Conservation (phyloP, 257 asterid species). For the Henckelia pumila region DNA sequence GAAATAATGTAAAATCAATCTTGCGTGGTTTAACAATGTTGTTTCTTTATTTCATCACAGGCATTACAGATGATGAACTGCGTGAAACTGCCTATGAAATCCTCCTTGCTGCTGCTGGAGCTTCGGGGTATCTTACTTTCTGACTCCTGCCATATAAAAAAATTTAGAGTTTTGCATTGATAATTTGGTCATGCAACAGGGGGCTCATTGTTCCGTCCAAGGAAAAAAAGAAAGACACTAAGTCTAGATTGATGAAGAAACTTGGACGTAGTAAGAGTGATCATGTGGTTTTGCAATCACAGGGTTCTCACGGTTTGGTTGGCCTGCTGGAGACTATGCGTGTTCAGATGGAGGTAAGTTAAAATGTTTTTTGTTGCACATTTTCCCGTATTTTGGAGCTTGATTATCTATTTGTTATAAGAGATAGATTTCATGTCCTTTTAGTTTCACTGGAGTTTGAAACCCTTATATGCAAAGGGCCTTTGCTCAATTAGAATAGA, state of each 20-base stretch:
- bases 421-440: slow-evolving; percentile 4
- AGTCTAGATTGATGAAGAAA: slow-evolving; percentile 78
- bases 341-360: slow-evolving; percentile 93
- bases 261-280: slow-evolving; percentile 83
- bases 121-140: slow-evolving; percentile 72
- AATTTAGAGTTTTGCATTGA: slow-evolving; percentile 16
- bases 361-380: slow-evolving; percentile 14
- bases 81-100: slow-evolving; percentile 94
- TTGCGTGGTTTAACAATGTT: not conserved
- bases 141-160: slow-evolving; percentile 22
- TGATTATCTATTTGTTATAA: slow-evolving; percentile 1
- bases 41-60: slow-evolving; percentile 38
- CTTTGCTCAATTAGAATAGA: too few species aligned
- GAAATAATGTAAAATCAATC: not conserved
- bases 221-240: slow-evolving; percentile 83
- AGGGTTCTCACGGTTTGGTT: slow-evolving; percentile 75
- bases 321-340: slow-evolving; percentile 97
- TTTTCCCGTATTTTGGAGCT: slow-evolving; percentile 12
- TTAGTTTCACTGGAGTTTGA: slow-evolving; percentile 11
- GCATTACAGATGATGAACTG: slow-evolving; percentile 82
- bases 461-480: slow-evolving; percentile 2
- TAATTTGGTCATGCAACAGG: slow-evolving; percentile 42
- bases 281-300: slow-evolving; percentile 48
- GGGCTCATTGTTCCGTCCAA: slow-evolving; percentile 93
- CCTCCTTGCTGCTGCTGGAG: slow-evolving; percentile 97